Base-by-base conservation (phyloP, 352 stramenopile genomes). In the Globisporangium cederbergense region DNA sequence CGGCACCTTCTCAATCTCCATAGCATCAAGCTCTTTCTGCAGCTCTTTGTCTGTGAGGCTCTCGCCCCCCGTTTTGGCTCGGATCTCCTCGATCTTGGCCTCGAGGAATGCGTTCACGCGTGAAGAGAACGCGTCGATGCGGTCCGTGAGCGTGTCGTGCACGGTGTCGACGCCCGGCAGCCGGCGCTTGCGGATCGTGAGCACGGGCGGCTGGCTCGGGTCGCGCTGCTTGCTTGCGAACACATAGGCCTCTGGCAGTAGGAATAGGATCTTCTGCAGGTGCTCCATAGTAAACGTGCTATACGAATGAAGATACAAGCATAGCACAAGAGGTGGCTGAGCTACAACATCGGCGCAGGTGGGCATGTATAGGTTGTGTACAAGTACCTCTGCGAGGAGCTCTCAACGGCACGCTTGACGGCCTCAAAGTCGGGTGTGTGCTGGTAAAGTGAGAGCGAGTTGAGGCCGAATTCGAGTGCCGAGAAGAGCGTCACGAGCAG, bases 401-500 rank as follows among this genome's bases (percentile, higher is more conserved):
- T 88, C 71, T 92, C 86, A 38, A 91, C 70, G 1, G 86, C 72
- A 40, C 66, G 78, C 58, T 90, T 89, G 54, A 89, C 72, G 10
- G 79, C 68, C 8, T 76, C 73, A 22, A 90, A 90, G 52, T 82
- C 77, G 13, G 86, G 67, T 22, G 83, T 83, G 63, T 79, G 83
- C 49, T 94, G 82, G 64, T 92, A 92, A 40, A 94, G 64, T 60
- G 73, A 79, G 28, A 92, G 68, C 9, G 86, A 78, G 56, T 74
- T 86, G 30, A 94, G 73, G 0, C 78, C 75, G 49, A 94, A 92
- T 67, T 92, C 83, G 28, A 92, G 59, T 20, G 86, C 80, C 22
- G 76, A 82, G 59, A 91, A 90, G 32, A 92, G 69, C 58, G 78
- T 74, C 53, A 75, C 70, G 7, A 92, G 70, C 25, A 75, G 32